Evolutionary conservation across 2,329 filamentous ascomycete species (phyloP), one percentile per base, ranked within the genome.

Genomic region (Thelonectria discophora): DNA sequence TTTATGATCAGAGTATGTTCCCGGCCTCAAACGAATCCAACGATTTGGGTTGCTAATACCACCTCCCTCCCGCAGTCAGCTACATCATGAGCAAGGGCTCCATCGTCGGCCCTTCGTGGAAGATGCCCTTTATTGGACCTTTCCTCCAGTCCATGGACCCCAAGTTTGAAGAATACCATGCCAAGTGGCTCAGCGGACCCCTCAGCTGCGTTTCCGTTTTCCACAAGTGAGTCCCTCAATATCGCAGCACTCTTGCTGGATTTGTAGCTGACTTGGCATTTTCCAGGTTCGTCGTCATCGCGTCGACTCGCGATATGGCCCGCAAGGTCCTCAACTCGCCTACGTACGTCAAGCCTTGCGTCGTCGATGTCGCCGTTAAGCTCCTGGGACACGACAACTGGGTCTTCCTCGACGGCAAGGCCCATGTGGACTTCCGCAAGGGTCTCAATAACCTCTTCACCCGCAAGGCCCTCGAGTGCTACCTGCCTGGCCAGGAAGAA

Each of bases 171-270:
- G 87, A 94, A 73, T 99, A 99, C 81, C 86, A 94, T 77, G 89
- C 85, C 63, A 97, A 98, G 84, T 99, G 95, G 95, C 78, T 85
- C 72, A 97, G 93, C 74, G 95, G 92, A 48, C 90, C 92, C 49
- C 84, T 99, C 70, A 97, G 94, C 84, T 99, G 95, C 75, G 95
- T 99, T 64, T 97, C 94, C 2, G 93, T 99, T 73, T 99, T 99
- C 83, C 95, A 99, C 88, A 99, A 98, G 93, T 97, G 86, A 70
- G 88, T 60, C 34, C 15, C 20, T 12, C 11, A 7, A 9, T 24
- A 10, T 24, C 18, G 27, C 18, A 12, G 27, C 15, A 12, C n/a
- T 17, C n/a, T 30, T 45, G 6, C 9, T 24, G 8, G 27, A 6
- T 17, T n/a, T 17, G 11, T 34, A 37, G 52, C 62, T 72, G 24